Evolutionary conservation across 2,329 filamentous ascomycete genomes (phyloP).

Genomic region (Paecilomyces variotii): DNA sequence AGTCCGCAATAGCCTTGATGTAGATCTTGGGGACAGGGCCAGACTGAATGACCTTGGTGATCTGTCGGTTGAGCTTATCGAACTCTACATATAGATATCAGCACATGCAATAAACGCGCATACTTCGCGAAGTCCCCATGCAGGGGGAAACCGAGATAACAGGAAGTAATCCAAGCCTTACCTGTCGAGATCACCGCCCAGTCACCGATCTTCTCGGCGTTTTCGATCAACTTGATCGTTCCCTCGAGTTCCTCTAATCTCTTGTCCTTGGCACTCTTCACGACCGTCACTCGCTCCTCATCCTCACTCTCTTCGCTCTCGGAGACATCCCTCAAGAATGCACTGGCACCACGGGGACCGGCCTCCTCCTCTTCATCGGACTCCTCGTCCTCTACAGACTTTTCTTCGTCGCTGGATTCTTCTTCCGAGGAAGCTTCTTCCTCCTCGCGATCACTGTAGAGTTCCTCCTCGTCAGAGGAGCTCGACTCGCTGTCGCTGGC

Average conservation of each 20-base stretch:
- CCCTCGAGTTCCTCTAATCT: slow-evolving; percentile 86
- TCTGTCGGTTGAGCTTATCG: slow-evolving; percentile 86
- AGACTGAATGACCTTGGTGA: slow-evolving; percentile 67
- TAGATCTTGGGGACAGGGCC: slow-evolving; percentile 82
- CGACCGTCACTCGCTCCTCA: slow-evolving; percentile 73
- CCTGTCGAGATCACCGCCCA: slow-evolving; percentile 88
- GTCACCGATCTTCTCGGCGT: slow-evolving; percentile 94
- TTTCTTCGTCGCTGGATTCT: slow-evolving; percentile 47
- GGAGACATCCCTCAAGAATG: slow-evolving; percentile 73
- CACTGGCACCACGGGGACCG: slow-evolving; percentile 62
- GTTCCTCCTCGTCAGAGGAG: slow-evolving; percentile 88
- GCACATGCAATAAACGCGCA: neutral
- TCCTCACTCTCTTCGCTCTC: slow-evolving; percentile 79
- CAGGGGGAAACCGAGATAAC: neutral
- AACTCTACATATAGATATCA: slow-evolving; percentile 55
- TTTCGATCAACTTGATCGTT: slow-evolving; percentile 86
- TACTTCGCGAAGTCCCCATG: neutral
- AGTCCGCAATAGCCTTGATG: slow-evolving; percentile 83
- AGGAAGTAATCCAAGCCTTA: slow-evolving; percentile 41
- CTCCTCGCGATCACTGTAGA: slow-evolving; percentile 74
- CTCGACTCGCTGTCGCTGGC: slow-evolving; percentile 94
- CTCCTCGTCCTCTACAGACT: slow-evolving; percentile 49
- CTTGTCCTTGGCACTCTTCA: slow-evolving; percentile 99
- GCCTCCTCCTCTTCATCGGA: slow-evolving; percentile 47
- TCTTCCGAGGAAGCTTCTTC: slow-evolving; percentile 51